Evolutionary conservation across 805 yeast species (phyloP).

Genomic region (Ogataea henricii): DNA sequence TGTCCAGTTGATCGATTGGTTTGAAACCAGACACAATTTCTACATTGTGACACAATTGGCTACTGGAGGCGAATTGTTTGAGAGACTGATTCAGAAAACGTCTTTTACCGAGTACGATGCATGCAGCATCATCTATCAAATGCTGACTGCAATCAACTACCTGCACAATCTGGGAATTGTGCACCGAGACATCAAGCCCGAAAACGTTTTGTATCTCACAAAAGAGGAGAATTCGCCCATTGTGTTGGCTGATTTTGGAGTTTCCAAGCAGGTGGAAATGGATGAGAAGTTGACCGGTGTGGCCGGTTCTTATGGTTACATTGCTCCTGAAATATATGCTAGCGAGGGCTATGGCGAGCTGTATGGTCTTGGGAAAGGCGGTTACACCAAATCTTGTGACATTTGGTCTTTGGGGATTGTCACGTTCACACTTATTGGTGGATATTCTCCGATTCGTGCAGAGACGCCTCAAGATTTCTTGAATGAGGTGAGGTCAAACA

Average conservation of each 20-base stretch:
- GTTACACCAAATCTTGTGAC: slow-evolving; percentile 95
- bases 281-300: slow-evolving; percentile 34
- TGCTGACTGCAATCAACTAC: slow-evolving; percentile 76
- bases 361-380: slow-evolving; percentile 44
- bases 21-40: slow-evolving; percentile 88
- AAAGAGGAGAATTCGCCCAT: slow-evolving; percentile 63
- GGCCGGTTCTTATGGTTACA: slow-evolving; percentile 89
- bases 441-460: slow-evolving; percentile 88
- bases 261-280: slow-evolving; percentile 67
- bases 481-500: slow-evolving; percentile 71
- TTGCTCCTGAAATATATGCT: slow-evolving; percentile 90
- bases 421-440: slow-evolving; percentile 85
- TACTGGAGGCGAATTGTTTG: slow-evolving; percentile 94
- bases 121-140: slow-evolving; percentile 67
- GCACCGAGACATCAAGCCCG: slow-evolving; percentile 94
- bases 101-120: slow-evolving; percentile 90
- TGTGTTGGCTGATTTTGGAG: slow-evolving; percentile 95
- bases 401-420: slow-evolving; percentile 95
- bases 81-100: slow-evolving; percentile 78
- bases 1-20: slow-evolving; percentile 90
- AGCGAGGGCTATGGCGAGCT: slow-evolving; percentile 46
- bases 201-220: slow-evolving; percentile 77
- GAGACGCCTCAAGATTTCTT: slow-evolving; percentile 81
- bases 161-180: slow-evolving; percentile 78
- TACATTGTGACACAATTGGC: slow-evolving; percentile 94